Percentiles rank a stretch among this genome's conserved stretches.
These are phyloP conservation scores for Rhizopogon vinicolor DNA, from an alignment of 768 basidiomycete genomes.

Conservation along the genomic window DNA sequence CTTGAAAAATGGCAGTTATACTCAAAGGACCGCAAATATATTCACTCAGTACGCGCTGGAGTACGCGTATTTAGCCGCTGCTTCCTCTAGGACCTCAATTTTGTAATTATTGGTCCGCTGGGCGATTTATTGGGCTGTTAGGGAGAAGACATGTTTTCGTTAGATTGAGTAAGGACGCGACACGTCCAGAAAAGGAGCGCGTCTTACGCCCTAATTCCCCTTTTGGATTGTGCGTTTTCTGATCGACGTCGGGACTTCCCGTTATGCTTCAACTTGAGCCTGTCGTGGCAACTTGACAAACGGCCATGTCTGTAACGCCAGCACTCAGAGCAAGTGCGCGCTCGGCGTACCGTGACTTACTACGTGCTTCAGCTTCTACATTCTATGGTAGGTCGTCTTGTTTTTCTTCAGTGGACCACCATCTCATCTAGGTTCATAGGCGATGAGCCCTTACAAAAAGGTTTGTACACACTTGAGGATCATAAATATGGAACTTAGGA, in stretches of 20 bases:
- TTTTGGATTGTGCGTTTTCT: slow-evolving; percentile 24
- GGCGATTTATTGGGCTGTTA: slow-evolving; percentile 20
- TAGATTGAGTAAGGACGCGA: slow-evolving; percentile 20
- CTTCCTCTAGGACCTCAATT: slow-evolving; percentile 15
- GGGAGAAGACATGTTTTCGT: slow-evolving; percentile 26
- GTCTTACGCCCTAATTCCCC: slow-evolving; percentile 30
- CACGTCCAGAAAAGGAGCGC: slow-evolving; percentile 35
- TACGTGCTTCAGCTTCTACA: slow-evolving; percentile 60
- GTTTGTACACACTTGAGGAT: slow-evolving; percentile 24
- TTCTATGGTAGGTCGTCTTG: slow-evolving; percentile 48
- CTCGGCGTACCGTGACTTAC: slow-evolving; percentile 68
- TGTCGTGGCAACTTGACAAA: neutral
- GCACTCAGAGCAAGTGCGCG: slow-evolving; percentile 61
- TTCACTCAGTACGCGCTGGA: slow-evolving; percentile 1
- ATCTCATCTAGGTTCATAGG: slow-evolving; percentile 31
- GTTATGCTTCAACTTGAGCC: slow-evolving; percentile 5
- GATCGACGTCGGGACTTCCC: slow-evolving; percentile 22
- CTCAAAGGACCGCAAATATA: slow-evolving; percentile 1
- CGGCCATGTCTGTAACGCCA: slow-evolving; percentile 49
- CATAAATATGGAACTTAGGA: neutral
- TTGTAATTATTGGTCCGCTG: slow-evolving; percentile 24
- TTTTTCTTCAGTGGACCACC: neutral
- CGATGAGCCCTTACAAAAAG: slow-evolving; percentile 52
- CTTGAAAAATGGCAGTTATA: neutral
- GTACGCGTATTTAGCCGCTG: slow-evolving; percentile 7